Base-by-base conservation (phyloP, 2,329 filamentous ascomycete species). In the Bimuria novae-zelandiae region DNA sequence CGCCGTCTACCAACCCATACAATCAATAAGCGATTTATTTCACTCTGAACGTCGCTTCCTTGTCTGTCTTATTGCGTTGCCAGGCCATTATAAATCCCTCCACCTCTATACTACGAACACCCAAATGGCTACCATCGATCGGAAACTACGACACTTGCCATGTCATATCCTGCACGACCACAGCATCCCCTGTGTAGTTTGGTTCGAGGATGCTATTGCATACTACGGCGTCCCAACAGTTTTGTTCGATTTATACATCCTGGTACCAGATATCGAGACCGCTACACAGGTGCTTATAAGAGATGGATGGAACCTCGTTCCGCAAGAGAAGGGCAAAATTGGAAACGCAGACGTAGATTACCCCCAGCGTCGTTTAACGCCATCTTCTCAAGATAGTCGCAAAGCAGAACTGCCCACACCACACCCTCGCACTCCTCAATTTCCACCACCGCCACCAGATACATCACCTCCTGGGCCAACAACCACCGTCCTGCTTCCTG, bases 191-290 rank as follows among this genome's bases (percentile, higher is more conserved):
- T 52, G 50, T 25, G 50, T 49, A 41, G 44, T 52, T 30, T 52
- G 50, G 50, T 52, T 52, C 50, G 43, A 52, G 43, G 50, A 52
- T 42, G 43, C 50, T 49, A 21, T 52, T 30, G 50, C 33, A 17
- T 35, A 52, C 43, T 52, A 52, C 37, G 50, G 50, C 43, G 50
- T 49, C 25, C 50, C 50, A 32, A 52, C 50, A 35, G 43, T 48
- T 21, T 19, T 52, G 27, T 52, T 52, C 35, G 36, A 52, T 27
- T 25, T 49, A 35, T 52, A 52, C 33, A 33, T 52, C 17, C 50
- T 52, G 16, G 50, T 52, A 25, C 27, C 33, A 40, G 35, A 52
- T 25, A 41, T 33, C 25, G 50, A 48, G 23, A 22, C 50, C 10
- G 50, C 50, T 35, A 30, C 50, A 47, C 43, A 49, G 35, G 30